Percentiles rank a stretch among this genome's conserved stretches.
phyloP scores from a whole-genome alignment of 768 basidiomycete genomes.

The Auricularia sp. region DNA sequence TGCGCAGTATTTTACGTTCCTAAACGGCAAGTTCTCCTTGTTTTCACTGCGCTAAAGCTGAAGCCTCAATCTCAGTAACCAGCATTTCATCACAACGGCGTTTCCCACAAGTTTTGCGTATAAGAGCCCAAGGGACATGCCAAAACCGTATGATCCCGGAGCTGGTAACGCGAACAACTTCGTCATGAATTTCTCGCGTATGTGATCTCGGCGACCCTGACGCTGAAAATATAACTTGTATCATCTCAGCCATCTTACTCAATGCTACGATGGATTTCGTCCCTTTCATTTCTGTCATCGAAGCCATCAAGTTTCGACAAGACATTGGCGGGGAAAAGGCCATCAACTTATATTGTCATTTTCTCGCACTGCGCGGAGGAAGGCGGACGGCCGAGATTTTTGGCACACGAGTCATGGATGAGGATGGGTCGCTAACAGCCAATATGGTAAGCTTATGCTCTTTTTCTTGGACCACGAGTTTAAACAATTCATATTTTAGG shows the following conservation, averaged over 20 bases:
- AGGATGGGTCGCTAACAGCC: slow-evolving; percentile 41
- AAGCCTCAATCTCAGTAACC: slow-evolving; percentile 37
- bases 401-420: slow-evolving; percentile 55
- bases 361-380: slow-evolving; percentile 60
- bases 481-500: not conserved
- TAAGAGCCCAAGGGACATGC: slow-evolving; percentile 32
- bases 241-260: too few relatives aligned
- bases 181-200: slow-evolving; percentile 13
- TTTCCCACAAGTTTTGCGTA: slow-evolving; percentile 50
- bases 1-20: slow-evolving; percentile 71
- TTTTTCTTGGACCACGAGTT: not conserved
- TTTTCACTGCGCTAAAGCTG: not conserved
- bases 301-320: slow-evolving; percentile 60
- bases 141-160: slow-evolving; percentile 29
- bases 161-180: slow-evolving; percentile 17
- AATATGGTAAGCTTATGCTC: slow-evolving; percentile 50
- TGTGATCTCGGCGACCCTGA: not conserved
- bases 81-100: slow-evolving; percentile 48
- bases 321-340: slow-evolving; percentile 66
- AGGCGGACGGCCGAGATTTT: slow-evolving; percentile 46
- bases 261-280: slow-evolving; percentile 47
- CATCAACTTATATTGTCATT: slow-evolving; percentile 63
- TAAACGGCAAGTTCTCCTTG: slow-evolving; percentile 30
- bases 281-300: slow-evolving; percentile 40
- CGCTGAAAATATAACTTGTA: slow-evolving; percentile 35